Base-by-base conservation (phyloP, 2,329 filamentous ascomycete genomes). In the Macrophomina phaseolina region DNA sequence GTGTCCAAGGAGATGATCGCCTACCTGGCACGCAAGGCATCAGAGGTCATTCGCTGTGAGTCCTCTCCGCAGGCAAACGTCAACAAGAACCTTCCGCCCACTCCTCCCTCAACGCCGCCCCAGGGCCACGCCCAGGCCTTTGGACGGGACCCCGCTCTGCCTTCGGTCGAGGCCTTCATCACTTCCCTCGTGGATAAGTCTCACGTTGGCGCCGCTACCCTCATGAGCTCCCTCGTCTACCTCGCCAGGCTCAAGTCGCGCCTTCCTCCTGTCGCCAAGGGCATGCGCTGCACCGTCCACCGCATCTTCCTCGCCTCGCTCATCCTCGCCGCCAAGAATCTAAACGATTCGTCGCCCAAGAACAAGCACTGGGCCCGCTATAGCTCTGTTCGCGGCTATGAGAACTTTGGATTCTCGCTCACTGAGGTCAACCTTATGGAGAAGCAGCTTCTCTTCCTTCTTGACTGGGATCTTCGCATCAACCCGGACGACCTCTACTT, bases 341-440 rank as follows among this genome's bases (percentile, higher is more conserved):
- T 98, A 73, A 98, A 99, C 80, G 95, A 98, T 85, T 97, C 93
- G 69, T 97, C 93, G 12, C 95, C 95, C 70, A 98, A 98, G 89
- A 99, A 99, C 88, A 98, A 98, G 89, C 95, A 99, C 86, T 99
- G 95, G 95, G 94, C 95, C 71, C 90, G 89, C 74, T 99, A 98
- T 85, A 97, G 91, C 68, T 83, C 90, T 74, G 90, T 97, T 72
- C 86, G 85, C 69, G 88, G 87, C 64, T 90, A 85, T 78, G 88
- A 89, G 11, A 87, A 85, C 75, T 99, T 98, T 75, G 92, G 93
- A 73, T 98, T 99, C 85, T 94, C 90, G 74, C 86, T 94, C 72
- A 95, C 92, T 42, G 95, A 99, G 82, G 95, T 99, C 74, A 99
- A 99, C 84, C 86, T 98, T 69, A 99, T 99, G 95, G 95, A 99